Base-by-base conservation (phyloP, 495 filamentous ascomycete species). In the Talaromyces liani region DNA sequence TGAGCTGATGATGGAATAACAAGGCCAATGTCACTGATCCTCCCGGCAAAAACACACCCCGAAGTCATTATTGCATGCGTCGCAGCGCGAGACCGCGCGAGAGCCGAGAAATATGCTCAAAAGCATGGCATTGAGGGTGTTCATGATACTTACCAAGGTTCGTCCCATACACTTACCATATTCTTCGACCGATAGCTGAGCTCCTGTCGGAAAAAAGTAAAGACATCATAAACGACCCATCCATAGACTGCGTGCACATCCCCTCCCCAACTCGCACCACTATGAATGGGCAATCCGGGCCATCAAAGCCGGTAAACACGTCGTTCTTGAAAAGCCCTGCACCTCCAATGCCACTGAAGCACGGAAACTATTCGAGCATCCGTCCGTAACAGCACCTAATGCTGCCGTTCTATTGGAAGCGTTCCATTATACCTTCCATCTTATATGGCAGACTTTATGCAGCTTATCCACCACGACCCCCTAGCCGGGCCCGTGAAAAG, bases 41-140 rank as follows among this genome's bases (percentile, higher is more conserved):
- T 60, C n/a, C 84, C 87, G 0, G 84, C 86, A 6, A 80, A 73
- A 58, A 75, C 75, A 6, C 86, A 89, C 65, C 76, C 85, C 0
- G 85, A 86, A 54, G 82, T 87, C 31, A 75, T 85, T 22, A 63
- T 91, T 36, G 75, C 76, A 1, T 81, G 81, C 1, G 79, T 91
- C 0, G 84, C 87, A 6, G 82, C 86, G 6, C 77, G 85, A n/a
- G 80, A 87, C 64, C 65, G 60, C 12, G 69, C 69, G 6, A 81
- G 76, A 61, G 87, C 86, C 0, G 68, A 80, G 57, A 72, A 70
- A 0, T 88, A 80, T 69, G 86, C 87, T 2, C 80, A 82, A 68
- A 80, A 79, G 61, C 75, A 88, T 66, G 70, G 71, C 6, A 87
- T 91, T 53, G 79, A 79, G 0, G 73, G 80, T 14, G 83, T 86